Base-by-base conservation (phyloP, 1,284 basidiomycete genomes). In the Coniophora puteana region DNA sequence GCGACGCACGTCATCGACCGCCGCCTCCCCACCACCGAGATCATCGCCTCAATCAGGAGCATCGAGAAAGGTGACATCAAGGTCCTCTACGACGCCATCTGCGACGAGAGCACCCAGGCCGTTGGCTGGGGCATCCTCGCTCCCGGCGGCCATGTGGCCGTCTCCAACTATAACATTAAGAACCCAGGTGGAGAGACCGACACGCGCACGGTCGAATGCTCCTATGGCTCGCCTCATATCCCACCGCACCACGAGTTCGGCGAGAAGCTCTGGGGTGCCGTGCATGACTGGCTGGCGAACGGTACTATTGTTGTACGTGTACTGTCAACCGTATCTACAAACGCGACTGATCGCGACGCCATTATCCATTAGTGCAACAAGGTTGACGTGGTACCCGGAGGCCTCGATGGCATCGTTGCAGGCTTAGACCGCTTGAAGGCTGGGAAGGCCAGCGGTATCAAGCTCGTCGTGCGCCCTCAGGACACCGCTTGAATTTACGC, bases 1-100 rank as follows among this genome's bases (percentile, higher is more conserved):
- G 79, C 76, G 0, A 62, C 65, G 4, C 52, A 63, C 31, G 61
- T 63, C 8, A 65, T 80, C 50, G 78, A 81, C 54, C 43, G 36
- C 22, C 8, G 34, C n/a, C 33, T 35, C 8, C 14, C 33, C n/a
- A 16, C 36, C 20, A 18, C 35, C 36, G 20, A n/a, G 8, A n/a
- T 43, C n/a, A 27, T 38, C 14, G 5, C 14, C 3, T 18, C 14
- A 6, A 38, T 39, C 12, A 43, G 43, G 7, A 24, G 14, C 6
- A 20, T 7, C 5, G 25, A 14, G 8, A 32, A 45, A 4, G 25
- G 44, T 1, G 62, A 63, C 1, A 25, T 30, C 24, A 39, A 39
- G 14, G 6, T 28, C 25, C 18, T 39, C 11, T 38, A 38, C 17
- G 41, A 43, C 30, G 36, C 24, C 22, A 25, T 39, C 22, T 27